phyloP scores from a whole-genome alignment of 257 asterid species.

The Echites panduratus region DNA sequence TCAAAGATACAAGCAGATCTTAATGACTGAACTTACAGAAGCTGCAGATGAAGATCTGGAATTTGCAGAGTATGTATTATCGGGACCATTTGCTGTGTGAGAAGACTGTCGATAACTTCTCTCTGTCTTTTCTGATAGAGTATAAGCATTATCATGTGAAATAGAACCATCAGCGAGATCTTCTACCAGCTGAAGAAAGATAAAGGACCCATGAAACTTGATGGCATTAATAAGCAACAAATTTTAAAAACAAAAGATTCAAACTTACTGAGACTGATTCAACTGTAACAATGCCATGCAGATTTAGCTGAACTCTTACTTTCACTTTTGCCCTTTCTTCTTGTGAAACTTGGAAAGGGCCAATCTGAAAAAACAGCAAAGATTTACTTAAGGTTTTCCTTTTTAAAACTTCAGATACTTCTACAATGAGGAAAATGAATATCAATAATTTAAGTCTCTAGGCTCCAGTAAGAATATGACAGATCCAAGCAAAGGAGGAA shows the following conservation, averaged over 20 bases:
- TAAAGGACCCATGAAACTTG: conserved; percentile 11
- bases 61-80: conserved; percentile 17
- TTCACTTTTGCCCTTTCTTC: conserved; percentile 54
- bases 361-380: conserved; percentile 49
- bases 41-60: conserved; percentile 14
- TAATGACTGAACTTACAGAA: conserved; percentile 16
- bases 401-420: neutral
- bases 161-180: conserved; percentile 43
- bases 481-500: neutral
- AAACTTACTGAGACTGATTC: conserved; percentile 73
- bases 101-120: conserved; percentile 36
- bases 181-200: conserved; percentile 56
- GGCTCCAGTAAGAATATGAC: neutral
- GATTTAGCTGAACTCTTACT: conserved; percentile 64
- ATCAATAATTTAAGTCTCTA: neutral
- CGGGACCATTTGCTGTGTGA: conserved; percentile 35
- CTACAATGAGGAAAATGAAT: neutral
- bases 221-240: conserved; percentile 15
- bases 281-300: conserved; percentile 71
- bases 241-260: conserved; percentile 11
- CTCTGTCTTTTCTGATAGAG: conserved; percentile 43
- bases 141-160: conserved; percentile 24
- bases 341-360: conserved; percentile 62
- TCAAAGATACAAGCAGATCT: neutral
- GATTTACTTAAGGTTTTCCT: conserved; percentile 1